Evolutionary conservation across 441 rosid species (phyloP).

Genomic region (Populus hybrid): DNA sequence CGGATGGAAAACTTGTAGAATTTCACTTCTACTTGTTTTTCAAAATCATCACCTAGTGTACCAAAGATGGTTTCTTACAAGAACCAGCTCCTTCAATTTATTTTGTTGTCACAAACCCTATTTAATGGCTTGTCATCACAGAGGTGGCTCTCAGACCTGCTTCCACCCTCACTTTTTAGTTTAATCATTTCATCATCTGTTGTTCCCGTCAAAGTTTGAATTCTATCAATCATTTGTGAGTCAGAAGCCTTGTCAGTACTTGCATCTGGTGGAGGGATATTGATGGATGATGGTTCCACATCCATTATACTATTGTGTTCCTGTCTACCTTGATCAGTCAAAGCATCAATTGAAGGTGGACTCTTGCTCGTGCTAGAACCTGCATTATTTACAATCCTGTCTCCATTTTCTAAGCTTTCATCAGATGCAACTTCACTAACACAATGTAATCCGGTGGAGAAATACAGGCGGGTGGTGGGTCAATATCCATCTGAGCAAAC

Average conservation of each 20-base stretch:
- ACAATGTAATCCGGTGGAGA: slow-evolving; percentile 16
- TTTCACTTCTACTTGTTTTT: no score
- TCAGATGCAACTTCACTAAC: slow-evolving; percentile 19
- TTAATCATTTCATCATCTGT: slow-evolving; percentile 13
- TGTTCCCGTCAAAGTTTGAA: slow-evolving; percentile 8
- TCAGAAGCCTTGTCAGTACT: slow-evolving; percentile 19
- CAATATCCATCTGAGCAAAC: slow-evolving; percentile 27
- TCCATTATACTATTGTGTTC: slow-evolving; percentile 17
- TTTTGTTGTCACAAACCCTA: not conserved
- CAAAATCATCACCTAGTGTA: not conserved
- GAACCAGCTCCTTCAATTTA: slow-evolving; percentile 13
- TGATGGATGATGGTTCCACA: slow-evolving; percentile 5
- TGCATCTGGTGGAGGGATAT: slow-evolving; percentile 13
- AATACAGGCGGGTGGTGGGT: slow-evolving; percentile 21
- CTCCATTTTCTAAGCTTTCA: slow-evolving; percentile 20
- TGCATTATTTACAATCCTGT: not conserved
- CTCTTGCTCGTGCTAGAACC: slow-evolving; percentile 5
- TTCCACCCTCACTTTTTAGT: slow-evolving; percentile 6
- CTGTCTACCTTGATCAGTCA: slow-evolving; percentile 7
- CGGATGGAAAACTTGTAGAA: no score
- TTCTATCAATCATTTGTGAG: slow-evolving; percentile 4
- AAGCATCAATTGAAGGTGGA: slow-evolving; percentile 12
- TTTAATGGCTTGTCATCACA: not conserved
- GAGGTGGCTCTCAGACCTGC: slow-evolving; percentile 7
- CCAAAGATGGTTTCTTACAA: not conserved